Conservation (phyloP, 2,329 filamentous ascomycete species). For the Penicillium sp. region DNA sequence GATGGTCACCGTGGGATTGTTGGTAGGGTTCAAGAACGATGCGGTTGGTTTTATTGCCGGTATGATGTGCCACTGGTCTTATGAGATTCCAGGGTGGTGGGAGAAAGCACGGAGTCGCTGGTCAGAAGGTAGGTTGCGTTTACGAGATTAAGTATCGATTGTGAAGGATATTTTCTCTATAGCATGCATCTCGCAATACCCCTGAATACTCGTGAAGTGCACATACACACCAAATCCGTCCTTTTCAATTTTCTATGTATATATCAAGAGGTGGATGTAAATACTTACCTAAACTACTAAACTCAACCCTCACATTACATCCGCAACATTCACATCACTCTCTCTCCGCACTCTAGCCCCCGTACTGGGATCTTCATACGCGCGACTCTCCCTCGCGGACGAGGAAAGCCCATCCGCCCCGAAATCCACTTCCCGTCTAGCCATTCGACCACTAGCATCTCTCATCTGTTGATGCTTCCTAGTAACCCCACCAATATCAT, state of each 20-base stretch:
- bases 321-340: conserved; percentile 18
- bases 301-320: conserved; percentile 2
- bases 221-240: background rate
- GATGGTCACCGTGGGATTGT: conserved; percentile 78
- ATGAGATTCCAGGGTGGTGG: conserved; percentile 45
- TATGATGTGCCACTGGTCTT: conserved; percentile 72
- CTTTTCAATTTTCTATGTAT: background rate
- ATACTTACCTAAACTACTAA: background rate
- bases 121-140: conserved; percentile 33
- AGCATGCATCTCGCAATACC: background rate
- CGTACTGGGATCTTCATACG: conserved; percentile 23
- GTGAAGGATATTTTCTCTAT: background rate
- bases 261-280: background rate
- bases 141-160: conserved; percentile 8
- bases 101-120: conserved; percentile 28
- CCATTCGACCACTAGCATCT: conserved; percentile 6
- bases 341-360: conserved; percentile 16
- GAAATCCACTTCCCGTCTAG: conserved; percentile 14
- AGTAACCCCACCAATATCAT: conserved; percentile 12
- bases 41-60: conserved; percentile 82
- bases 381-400: conserved; percentile 9
- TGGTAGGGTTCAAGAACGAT: conserved; percentile 87
- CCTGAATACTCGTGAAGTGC: background rate
- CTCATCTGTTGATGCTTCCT: conserved; percentile 12
- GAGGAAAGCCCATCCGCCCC: conserved; percentile 5